These are phyloP conservation scores for Cystobasidium ongulense DNA, from an alignment of 768 basidiomycete species.

Conservation along the genomic window DNA sequence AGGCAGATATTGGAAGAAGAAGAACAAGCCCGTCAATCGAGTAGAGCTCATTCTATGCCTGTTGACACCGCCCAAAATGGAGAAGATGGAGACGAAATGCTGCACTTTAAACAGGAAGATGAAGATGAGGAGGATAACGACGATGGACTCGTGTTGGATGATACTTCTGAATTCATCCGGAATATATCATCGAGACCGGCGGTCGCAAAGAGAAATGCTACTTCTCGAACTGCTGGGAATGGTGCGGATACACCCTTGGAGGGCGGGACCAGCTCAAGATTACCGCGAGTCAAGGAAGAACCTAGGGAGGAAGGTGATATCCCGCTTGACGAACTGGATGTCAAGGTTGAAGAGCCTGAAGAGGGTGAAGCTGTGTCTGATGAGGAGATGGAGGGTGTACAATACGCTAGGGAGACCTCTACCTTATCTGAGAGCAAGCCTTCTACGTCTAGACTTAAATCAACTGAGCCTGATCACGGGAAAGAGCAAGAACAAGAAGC, in stretches of 20 bases:
- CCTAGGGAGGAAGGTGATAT: constrained; percentile 34
- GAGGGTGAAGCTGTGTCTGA: constrained; percentile 39
- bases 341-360: constrained; percentile 56
- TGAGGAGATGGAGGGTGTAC: neutral
- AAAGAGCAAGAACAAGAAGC: constrained; percentile 66
- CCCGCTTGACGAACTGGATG: constrained; percentile 37
- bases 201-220: neutral
- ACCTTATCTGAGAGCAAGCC: neutral
- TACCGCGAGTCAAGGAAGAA: constrained; percentile 44
- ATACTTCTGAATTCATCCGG: constrained; percentile 92
- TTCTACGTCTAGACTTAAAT: constrained; percentile 33
- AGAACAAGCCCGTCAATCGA: constrained; percentile 54
- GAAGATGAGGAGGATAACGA: constrained; percentile 48
- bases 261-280: constrained; percentile 33
- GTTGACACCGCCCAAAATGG: constrained; percentile 40
- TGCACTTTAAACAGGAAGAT: constrained; percentile 18
- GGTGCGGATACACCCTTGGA: neutral
- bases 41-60: constrained; percentile 1
- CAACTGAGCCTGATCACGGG: constrained; percentile 49
- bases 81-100: constrained; percentile 51
- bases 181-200: constrained; percentile 42
- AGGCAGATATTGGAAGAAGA: constrained; percentile 17
- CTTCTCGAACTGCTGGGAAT: neutral
- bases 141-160: constrained; percentile 75
- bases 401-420: constrained; percentile 17